Conservation (phyloP, 176 grass and related monocot species). For the Musa acuminata region DNA sequence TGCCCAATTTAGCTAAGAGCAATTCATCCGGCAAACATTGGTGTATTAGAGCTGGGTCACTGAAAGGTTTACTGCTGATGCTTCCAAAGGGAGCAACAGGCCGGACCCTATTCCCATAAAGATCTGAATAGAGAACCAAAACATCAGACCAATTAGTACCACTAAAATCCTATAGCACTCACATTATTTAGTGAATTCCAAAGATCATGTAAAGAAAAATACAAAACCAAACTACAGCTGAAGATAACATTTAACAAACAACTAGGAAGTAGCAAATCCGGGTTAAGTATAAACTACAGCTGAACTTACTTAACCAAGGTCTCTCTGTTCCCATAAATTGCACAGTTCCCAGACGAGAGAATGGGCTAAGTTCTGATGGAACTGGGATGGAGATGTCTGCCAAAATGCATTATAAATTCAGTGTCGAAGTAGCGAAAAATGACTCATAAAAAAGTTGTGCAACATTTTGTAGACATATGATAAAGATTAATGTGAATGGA, state of each 20-base stretch:
- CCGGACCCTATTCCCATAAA: constrained; percentile 84
- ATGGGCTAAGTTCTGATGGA: constrained; percentile 39
- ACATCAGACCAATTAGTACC: not conserved
- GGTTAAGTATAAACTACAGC: not conserved
- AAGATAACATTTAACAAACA: not conserved
- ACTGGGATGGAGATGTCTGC: constrained; percentile 64
- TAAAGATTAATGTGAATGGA: too few relatives aligned
- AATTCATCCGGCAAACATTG: constrained; percentile 75
- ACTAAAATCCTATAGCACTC: not conserved
- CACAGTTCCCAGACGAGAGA: constrained; percentile 46
- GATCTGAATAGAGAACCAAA: constrained; percentile 36
- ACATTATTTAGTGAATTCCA: not conserved
- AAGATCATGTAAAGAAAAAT: not conserved
- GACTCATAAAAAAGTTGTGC: too few relatives aligned
- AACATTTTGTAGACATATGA: too few relatives aligned
- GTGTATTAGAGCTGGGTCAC: constrained; percentile 77
- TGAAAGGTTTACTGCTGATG: constrained; percentile 48
- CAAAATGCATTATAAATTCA: not conserved
- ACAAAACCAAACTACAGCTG: not conserved
- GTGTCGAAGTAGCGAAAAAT: too few relatives aligned
- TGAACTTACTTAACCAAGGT: constrained; percentile 83
- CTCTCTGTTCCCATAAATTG: constrained; percentile 66
- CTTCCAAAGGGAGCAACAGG: constrained; percentile 59
- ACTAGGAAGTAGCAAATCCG: not conserved
- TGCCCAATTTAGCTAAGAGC: constrained; percentile 17